Evolutionary conservation across 495 filamentous ascomycete species (phyloP), one percentile per base, ranked within the genome.

Genomic region (Glutinoglossum americanum): DNA sequence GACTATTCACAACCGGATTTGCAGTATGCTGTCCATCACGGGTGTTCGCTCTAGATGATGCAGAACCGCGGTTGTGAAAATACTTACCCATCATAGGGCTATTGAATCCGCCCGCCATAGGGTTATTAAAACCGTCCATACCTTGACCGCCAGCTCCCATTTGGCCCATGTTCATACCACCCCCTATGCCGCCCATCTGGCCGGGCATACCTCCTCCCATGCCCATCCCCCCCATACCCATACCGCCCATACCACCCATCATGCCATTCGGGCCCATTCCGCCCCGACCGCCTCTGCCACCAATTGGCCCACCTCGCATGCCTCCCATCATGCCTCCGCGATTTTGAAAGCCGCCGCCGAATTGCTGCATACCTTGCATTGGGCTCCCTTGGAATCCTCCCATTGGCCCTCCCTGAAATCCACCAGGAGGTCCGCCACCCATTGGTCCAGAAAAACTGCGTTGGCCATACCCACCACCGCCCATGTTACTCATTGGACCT

Each of bases 281-380:
- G 49, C 80, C 84, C 37, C 83, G 72, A 41, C 85, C 79, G 49
- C 85, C 82, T 57, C 83, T 78, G 84, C 89, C 89, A 19, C 72
- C 71, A 51, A 74, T 76, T 51, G 74, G 70, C 15, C 79, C 79
- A 47, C 83, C 83, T 57, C 83, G 79, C 78, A 85, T 85, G 30
- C 72, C 74, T 47, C 77, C 74, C 78, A 84, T 83, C 72, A 83
- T 82, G 51, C 80, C 80, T 35, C 79, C 78, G 21, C 80, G 75
- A 65, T 77, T 78, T 60, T 77, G 78, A 63, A 81, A 83, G 49
- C 49, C 49, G 60, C 73, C 69, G 19, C 67, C 74, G 59, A 75
- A 80, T 58, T 75, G 73, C 28, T 72, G 74, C 75, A 82, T 79
- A 15, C 72, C 72, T 4, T 71, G 73, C 76, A 81, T 78, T 13